phyloP scores from a whole-genome alignment of 805 yeast genomes.

The Wickerhamia fluorescens region DNA sequence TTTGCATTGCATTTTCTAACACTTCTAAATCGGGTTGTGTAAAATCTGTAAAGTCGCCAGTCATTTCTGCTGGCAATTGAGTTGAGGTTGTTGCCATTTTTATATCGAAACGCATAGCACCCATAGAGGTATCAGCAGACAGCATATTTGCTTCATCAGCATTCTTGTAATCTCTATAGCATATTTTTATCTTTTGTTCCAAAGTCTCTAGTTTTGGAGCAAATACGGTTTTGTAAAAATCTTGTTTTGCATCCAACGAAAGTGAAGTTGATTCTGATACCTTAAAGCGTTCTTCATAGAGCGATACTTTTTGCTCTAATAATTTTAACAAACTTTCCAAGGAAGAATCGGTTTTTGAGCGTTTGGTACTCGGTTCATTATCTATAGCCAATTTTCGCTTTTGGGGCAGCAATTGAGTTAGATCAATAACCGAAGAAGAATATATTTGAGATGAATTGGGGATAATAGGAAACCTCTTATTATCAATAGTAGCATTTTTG shows the following conservation, averaged over 20 bases:
- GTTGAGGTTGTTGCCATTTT: background rate
- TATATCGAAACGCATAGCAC: background rate
- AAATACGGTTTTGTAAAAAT: slow-evolving; percentile 18
- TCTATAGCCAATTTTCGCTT: background rate
- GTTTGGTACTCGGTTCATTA: background rate
- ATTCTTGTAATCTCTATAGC: too few relatives aligned
- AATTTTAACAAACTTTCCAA: slow-evolving; percentile 1
- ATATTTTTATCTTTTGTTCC: slow-evolving; percentile 1
- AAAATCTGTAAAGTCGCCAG: slow-evolving; percentile 7
- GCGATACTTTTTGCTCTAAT: slow-evolving; percentile 4
- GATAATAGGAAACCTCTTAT: too few relatives aligned
- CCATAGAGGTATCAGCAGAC: slow-evolving; percentile 1
- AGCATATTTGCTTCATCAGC: too few relatives aligned
- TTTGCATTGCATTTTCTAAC: slow-evolving; percentile 4
- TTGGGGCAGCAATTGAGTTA: slow-evolving; percentile 1
- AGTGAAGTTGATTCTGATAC: slow-evolving; percentile 31
- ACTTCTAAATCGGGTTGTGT: slow-evolving; percentile 3
- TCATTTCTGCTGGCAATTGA: slow-evolving; percentile 1
- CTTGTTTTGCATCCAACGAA: slow-evolving; percentile 29
- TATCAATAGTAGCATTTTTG: too few relatives aligned
- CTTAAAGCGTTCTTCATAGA: slow-evolving; percentile 16
- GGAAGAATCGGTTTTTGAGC: slow-evolving; percentile 1
- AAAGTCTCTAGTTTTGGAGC: slow-evolving; percentile 11
- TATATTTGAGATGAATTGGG: background rate
- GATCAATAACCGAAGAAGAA: too few relatives aligned